Percentiles rank a stretch among this genome's conserved stretches.
Conservation (phyloP, 495 filamentous ascomycete species). For the Neurospora discreta region DNA sequence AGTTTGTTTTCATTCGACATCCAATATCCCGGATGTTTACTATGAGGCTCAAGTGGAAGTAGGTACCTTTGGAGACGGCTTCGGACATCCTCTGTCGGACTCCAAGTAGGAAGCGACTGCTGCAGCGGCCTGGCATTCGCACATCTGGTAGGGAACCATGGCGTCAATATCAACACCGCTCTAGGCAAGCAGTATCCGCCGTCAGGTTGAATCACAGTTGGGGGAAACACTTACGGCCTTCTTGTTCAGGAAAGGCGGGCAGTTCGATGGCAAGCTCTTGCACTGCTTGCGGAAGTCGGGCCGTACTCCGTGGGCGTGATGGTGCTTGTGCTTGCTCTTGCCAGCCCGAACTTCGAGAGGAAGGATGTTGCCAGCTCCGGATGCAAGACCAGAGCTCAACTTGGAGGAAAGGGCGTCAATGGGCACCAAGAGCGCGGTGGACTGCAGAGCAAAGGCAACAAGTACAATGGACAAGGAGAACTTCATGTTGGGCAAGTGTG, state of each 20-base stretch:
- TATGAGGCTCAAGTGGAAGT: neutral
- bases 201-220: neutral
- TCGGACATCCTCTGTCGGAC: constrained; percentile 9
- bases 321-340: neutral
- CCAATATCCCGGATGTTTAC: neutral
- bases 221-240: constrained; percentile 4
- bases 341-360: neutral
- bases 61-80: constrained; percentile 3
- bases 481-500: constrained; percentile 4
- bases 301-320: neutral
- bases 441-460: neutral
- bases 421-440: neutral
- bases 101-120: constrained; percentile 6
- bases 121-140: constrained; percentile 8
- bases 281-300: constrained; percentile 10
- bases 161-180: neutral
- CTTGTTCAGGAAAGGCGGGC: constrained; percentile 6
- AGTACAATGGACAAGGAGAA: neutral
- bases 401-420: neutral
- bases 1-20: neutral
- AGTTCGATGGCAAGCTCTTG: constrained; percentile 2
- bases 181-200: neutral
- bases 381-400: neutral
- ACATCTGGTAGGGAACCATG: constrained; percentile 2
- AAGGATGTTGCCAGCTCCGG: neutral